Evolutionary conservation across 306 rosid genomes (phyloP).

Genomic region (Fagus crenata): DNA sequence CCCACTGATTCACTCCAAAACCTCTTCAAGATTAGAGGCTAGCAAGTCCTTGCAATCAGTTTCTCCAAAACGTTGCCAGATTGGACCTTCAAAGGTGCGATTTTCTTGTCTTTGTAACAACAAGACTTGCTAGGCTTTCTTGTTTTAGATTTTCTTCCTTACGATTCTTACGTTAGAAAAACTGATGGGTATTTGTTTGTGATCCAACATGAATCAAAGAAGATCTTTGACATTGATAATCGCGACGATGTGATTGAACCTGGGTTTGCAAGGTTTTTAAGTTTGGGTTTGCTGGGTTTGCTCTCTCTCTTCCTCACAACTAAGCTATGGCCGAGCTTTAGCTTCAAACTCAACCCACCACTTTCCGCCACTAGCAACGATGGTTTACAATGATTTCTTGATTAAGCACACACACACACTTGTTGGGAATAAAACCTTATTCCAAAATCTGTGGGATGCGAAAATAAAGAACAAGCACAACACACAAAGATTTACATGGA

Average conservation of each 20-base stretch:
- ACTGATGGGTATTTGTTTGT: slow-evolving; percentile 90
- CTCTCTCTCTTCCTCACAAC: too few species aligned
- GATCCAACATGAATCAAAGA: slow-evolving; percentile 88
- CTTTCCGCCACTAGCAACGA: too few species aligned
- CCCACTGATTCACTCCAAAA: slow-evolving; percentile 65
- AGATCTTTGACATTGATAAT: slow-evolving; percentile 85
- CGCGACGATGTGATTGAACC: slow-evolving; percentile 78
- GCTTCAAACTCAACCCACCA: too few species aligned
- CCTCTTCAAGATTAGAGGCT: slow-evolving; percentile 68
- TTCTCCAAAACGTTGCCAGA: slow-evolving; percentile 74
- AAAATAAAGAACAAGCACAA: too few species aligned
- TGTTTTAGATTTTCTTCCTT: slow-evolving; percentile 77
- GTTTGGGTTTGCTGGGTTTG: too few species aligned
- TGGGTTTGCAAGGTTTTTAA: too few species aligned
- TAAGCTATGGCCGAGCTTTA: too few species aligned
- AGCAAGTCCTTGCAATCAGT: slow-evolving; percentile 89
- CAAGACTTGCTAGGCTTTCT: slow-evolving; percentile 80
- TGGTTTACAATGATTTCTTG: too few species aligned
- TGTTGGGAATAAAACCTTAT: too few species aligned
- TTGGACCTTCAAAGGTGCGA: slow-evolving; percentile 87
- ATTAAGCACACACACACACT: too few species aligned
- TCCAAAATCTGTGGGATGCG: too few species aligned
- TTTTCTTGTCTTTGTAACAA: slow-evolving; percentile 74
- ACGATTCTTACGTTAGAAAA: slow-evolving; percentile 86
- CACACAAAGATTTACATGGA: too few species aligned